Evolutionary conservation across 331 rosid species (phyloP).

Genomic region (Malus hybrid): DNA sequence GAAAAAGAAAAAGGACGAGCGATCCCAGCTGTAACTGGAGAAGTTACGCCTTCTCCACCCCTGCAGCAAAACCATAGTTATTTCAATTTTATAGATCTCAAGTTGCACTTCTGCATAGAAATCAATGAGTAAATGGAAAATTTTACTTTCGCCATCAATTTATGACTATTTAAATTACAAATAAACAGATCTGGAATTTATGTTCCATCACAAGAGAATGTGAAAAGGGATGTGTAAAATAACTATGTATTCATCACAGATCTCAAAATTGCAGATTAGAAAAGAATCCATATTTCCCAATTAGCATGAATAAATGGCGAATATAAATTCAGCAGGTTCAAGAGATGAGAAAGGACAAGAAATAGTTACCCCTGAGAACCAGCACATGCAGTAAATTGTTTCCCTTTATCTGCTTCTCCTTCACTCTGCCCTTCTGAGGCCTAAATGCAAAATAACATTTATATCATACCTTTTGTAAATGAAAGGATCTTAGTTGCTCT

Average conservation of each 20-base stretch:
- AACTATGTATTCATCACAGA: neutral
- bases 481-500: neutral
- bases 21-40: neutral
- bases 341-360: neutral
- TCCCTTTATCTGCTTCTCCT: conserved; percentile 8
- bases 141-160: neutral
- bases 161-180: neutral
- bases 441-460: neutral
- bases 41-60: neutral
- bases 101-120: neutral
- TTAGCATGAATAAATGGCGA: neutral
- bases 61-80: neutral
- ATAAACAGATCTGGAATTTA: neutral
- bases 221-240: neutral
- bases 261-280: neutral
- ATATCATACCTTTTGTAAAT: neutral
- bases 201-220: neutral
- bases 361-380: conserved; percentile 1
- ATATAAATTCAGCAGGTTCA: neutral
- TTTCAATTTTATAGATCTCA: neutral
- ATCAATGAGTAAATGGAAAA: neutral
- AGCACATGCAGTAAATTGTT: neutral
- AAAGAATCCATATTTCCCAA: neutral
- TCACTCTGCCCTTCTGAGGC: neutral
- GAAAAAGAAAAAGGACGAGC: neutral